Base-by-base conservation (phyloP, 495 filamentous ascomycete genomes). In the Podospora anserina region DNA sequence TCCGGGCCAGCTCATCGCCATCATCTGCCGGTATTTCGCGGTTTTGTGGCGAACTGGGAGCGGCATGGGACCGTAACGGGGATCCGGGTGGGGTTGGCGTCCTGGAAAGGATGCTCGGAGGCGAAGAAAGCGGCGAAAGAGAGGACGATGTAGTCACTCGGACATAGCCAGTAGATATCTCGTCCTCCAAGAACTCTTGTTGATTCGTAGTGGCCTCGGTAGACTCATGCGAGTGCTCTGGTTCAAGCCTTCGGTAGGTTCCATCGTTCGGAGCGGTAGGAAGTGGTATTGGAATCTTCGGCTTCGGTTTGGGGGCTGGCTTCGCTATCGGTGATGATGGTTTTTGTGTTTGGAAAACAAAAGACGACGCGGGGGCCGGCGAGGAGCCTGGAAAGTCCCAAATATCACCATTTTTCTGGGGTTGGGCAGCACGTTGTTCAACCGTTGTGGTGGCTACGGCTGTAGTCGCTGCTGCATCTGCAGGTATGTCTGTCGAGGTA, bases 1-100 rank as follows among this genome's bases (percentile, higher is more conserved):
- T 72, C 7, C 71, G 68, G 19, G 66, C 44, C 18, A 64, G 19
- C 15, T 72, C 71, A 11, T 77, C 71, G 7, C 70, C 66, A 11
- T 68, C 65, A 18, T 67, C 64, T 32, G n/a, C 26, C 7, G 61
- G 30, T 23, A 56, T 54, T 19, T 7, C 63, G 6, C 13, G 34
- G 15, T 27, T 18, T n/a, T 39, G 64, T n/a, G 69, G 32, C 49
- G 65, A 58, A 2, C 39, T 59, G 11, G 44, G 61, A 6, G 32
- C 27, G 16, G 5, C 11, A 18, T 32, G 18, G 6, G 28, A 32
- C 23, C 16, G 59, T n/a, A 67, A 60, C 0, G 61, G 66, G 18
- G 67, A 71, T 19, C 5, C 16, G 3, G 70, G 70, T 26, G 61
- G 66, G 23, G 70, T 30, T 1, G 69, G 69, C 2, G 69, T 70